phyloP scores from a whole-genome alignment of 1,139 yeast species.

The Hyphopichia buzzinii region DNA sequence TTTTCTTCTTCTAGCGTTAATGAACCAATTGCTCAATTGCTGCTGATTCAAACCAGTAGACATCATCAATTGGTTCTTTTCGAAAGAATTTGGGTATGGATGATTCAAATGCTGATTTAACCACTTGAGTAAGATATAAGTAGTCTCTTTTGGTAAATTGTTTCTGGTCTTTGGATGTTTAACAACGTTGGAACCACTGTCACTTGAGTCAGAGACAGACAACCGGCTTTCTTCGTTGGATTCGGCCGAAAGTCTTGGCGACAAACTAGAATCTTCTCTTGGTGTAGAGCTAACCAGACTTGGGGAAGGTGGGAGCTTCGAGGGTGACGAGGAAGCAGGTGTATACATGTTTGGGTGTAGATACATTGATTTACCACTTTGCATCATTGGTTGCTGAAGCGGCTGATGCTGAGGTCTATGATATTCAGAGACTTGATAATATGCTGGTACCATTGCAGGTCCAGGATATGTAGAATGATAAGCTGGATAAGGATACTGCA shows the following conservation, averaged over 20 bases:
- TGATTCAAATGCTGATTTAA: conserved; percentile 79
- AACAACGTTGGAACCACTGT: not conserved
- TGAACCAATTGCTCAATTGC: conserved; percentile 94
- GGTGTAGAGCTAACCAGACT: conserved; percentile 1
- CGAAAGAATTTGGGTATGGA: conserved; percentile 92
- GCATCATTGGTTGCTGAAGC: conserved; percentile 4
- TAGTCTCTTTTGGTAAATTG: conserved; percentile 87
- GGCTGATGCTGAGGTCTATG: conserved; percentile 5
- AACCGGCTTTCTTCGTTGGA: not conserved
- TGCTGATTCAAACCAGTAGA: conserved; percentile 87
- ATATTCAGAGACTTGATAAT: not conserved
- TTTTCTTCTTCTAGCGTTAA: conserved; percentile 89
- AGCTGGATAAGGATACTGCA: not conserved
- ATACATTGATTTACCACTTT: conserved; percentile 1
- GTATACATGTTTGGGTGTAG: conserved; percentile 4
- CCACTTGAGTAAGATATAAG: conserved; percentile 81
- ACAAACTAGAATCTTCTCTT: conserved; percentile 1
- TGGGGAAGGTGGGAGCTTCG: conserved; percentile 3
- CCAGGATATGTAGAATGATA: not conserved
- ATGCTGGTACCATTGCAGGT: not conserved
- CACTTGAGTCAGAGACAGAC: not conserved
- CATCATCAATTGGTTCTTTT: conserved; percentile 74
- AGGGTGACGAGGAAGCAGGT: conserved; percentile 7
- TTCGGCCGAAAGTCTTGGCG: not conserved
- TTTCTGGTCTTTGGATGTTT: conserved; percentile 52